Conservation (phyloP, 2,329 filamentous ascomycete genomes). For the Ascochyta pisi region DNA sequence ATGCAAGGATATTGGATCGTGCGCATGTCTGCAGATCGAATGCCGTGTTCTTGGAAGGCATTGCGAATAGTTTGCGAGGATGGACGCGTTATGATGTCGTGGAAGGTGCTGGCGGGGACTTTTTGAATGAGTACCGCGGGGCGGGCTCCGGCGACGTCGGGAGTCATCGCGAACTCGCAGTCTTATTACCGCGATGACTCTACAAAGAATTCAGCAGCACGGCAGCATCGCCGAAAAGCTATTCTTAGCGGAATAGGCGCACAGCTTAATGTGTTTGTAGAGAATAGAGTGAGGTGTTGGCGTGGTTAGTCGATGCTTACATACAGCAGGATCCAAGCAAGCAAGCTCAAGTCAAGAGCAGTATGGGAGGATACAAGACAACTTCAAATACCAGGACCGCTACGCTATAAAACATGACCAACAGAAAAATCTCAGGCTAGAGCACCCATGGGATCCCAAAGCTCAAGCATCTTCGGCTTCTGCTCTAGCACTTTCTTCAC, state of each 20-base stretch:
- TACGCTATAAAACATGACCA: neutral
- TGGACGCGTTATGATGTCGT: constrained; percentile 6
- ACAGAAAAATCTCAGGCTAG: constrained; percentile 56
- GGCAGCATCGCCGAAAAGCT: neutral
- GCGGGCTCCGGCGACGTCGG: constrained; percentile 33
- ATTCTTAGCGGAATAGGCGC: neutral
- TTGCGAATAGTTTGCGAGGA: constrained; percentile 19
- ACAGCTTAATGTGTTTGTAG: neutral
- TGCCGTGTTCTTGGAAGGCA: constrained; percentile 35
- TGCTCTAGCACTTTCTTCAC: constrained; percentile 74
- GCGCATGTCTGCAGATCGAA: constrained; percentile 61
- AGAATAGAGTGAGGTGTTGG: neutral
- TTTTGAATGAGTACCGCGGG: constrained; percentile 35
- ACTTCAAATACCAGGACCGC: neutral
- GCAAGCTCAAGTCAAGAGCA: neutral
- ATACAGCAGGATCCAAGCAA: neutral
- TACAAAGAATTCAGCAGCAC: neutral
- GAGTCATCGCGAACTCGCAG: constrained; percentile 17
- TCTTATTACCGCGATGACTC: constrained; percentile 17
- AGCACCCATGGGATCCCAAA: constrained; percentile 84
- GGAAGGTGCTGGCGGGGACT: constrained; percentile 26
- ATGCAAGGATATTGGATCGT: constrained; percentile 59
- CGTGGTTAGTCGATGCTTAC: neutral
- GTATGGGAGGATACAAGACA: neutral
- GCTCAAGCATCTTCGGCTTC: constrained; percentile 66